Evolutionary conservation across 1,284 basidiomycete species (phyloP).

Genomic region (Ceratobasidium theobromae): DNA sequence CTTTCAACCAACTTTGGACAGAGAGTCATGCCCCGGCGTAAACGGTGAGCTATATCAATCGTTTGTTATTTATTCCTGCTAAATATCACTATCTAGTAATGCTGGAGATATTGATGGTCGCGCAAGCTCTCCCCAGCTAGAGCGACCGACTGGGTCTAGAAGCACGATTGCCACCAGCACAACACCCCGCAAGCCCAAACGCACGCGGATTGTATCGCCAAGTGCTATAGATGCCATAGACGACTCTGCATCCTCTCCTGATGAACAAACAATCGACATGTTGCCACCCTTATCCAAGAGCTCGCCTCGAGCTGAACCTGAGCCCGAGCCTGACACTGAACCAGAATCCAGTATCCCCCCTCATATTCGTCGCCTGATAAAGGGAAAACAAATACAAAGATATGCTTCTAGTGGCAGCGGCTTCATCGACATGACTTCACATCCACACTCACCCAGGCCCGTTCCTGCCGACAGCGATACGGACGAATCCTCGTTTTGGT

Average conservation of each 20-base stretch:
- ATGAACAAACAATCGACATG: background rate
- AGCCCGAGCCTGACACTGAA: background rate
- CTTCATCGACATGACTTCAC: conserved; percentile 26
- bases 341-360: conserved; percentile 7
- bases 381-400: conserved; percentile 12
- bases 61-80: background rate
- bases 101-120: conserved; percentile 9
- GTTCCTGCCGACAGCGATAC: conserved; percentile 11
- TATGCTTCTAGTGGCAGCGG: conserved; percentile 12
- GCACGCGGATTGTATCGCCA: conserved; percentile 10
- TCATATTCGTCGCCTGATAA: conserved; percentile 11
- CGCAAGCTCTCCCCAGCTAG: conserved; percentile 1
- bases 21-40: background rate
- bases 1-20: background rate
- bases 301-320: background rate
- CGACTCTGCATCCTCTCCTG: conserved; percentile 17
- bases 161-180: background rate
- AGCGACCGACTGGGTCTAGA: background rate
- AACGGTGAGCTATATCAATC: background rate
- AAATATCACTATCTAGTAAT: background rate
- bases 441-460: background rate
- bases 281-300: background rate
- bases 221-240: background rate
- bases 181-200: conserved; percentile 9
- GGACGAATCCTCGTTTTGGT: conserved; percentile 24